Percentiles rank a stretch among this genome's conserved stretches.
phyloP scores from a whole-genome alignment of 2,329 filamentous ascomycete genomes.

The Xylaria sp. region DNA sequence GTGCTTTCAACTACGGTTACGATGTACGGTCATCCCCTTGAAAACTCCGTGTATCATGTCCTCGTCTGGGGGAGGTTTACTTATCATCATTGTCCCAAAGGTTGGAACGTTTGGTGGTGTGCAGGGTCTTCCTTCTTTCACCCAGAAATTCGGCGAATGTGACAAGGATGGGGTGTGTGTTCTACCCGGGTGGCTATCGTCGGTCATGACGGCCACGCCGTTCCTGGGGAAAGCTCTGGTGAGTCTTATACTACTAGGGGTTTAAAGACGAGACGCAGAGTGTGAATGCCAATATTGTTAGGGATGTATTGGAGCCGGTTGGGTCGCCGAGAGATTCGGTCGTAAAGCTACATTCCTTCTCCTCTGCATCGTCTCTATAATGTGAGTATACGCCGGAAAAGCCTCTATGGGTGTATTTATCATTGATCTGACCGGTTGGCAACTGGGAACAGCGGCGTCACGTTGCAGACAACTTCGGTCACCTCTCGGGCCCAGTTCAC shows the following conservation, averaged over 20 bases:
- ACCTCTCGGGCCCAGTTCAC: not conserved
- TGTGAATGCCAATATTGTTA: not conserved
- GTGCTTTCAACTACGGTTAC: not conserved
- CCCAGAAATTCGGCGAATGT: not conserved
- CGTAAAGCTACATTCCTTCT: not conserved
- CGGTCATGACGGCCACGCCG: not conserved
- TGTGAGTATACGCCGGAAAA: not conserved
- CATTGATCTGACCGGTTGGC: not conserved
- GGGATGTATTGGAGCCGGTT: not conserved
- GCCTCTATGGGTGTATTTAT: not conserved
- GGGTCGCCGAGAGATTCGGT: not conserved
- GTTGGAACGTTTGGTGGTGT: not conserved
- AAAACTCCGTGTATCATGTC: not conserved
- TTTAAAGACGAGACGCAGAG: not conserved
- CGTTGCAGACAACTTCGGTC: not conserved
- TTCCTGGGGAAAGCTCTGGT: not conserved
- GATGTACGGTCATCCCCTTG: not conserved
- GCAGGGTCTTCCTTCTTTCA: slow-evolving; percentile 1
- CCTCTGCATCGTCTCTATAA: not conserved
- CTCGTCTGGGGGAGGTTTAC: not conserved
- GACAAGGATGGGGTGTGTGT: not conserved
- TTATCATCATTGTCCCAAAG: not conserved
- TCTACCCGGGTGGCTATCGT: not conserved
- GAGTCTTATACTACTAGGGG: not conserved
- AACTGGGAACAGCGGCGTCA: not conserved